Conservation (phyloP, 441 rosid genomes). For the Biscutella auriculata region DNA sequence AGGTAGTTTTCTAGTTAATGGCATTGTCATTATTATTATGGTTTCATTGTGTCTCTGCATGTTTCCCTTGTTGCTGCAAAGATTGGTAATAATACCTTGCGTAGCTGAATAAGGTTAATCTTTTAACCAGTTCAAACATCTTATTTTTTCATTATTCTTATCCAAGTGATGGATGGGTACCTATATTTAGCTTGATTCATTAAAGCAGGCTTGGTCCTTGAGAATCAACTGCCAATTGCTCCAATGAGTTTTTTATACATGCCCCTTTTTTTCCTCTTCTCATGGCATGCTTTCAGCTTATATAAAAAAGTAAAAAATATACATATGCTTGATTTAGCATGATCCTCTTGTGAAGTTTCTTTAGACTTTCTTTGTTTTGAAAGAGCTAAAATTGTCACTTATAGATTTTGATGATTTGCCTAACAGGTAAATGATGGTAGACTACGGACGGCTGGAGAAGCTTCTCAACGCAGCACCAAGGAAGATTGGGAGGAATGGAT, state of each 20-base stretch:
- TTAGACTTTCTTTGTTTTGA: constrained; percentile 7
- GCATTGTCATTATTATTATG: background rate
- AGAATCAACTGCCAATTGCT: constrained; percentile 4
- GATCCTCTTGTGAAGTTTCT: constrained; percentile 5
- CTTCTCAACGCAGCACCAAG: constrained; percentile 98
- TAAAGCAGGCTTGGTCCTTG: background rate
- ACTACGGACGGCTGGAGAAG: constrained; percentile 94
- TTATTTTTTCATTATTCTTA: background rate
- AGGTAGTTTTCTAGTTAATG: constrained; percentile 11
- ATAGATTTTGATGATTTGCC: constrained; percentile 12
- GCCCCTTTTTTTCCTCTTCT: background rate
- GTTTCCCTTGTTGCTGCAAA: constrained; percentile 1
- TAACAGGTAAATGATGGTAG: constrained; percentile 82
- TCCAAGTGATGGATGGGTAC: background rate
- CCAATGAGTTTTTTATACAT: background rate
- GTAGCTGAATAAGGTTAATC: constrained; percentile 1
- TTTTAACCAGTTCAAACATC: background rate
- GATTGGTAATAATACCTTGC: background rate
- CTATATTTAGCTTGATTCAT: background rate
- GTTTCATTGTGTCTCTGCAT: constrained; percentile 10
- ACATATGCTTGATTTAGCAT: background rate
- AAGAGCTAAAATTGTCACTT: constrained; percentile 10
- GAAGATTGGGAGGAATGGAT: constrained; percentile 99
- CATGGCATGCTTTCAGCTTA: background rate
- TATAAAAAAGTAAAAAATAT: background rate